Conservation (phyloP, 2,329 filamentous ascomycete genomes). For the Clarireedia monteithiana region DNA sequence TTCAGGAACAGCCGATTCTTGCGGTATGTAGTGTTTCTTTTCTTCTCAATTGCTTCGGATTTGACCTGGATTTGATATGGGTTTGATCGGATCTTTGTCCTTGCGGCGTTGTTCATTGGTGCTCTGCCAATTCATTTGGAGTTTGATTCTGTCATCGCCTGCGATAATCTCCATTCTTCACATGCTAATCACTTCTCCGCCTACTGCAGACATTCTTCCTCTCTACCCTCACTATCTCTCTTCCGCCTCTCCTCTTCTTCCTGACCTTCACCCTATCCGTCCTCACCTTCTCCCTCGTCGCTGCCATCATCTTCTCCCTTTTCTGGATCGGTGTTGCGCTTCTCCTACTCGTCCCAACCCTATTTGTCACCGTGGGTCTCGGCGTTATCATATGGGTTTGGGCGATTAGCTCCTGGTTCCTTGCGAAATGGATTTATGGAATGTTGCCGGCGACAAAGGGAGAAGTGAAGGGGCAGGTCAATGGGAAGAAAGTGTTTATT, state of each 20-base stretch:
- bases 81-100: not conserved
- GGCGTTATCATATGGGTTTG: slow-evolving; percentile 61
- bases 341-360: slow-evolving; percentile 58
- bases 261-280: slow-evolving; percentile 55
- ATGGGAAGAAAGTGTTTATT: slow-evolving; percentile 19
- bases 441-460: slow-evolving; percentile 20
- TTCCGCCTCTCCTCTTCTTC: slow-evolving; percentile 63
- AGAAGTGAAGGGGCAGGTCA: slow-evolving; percentile 13
- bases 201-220: slow-evolving; percentile 55
- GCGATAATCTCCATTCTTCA: not conserved
- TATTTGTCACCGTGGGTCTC: slow-evolving; percentile 56
- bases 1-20: slow-evolving; percentile 57
- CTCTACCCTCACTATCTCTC: slow-evolving; percentile 55
- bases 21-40: slow-evolving; percentile 44
- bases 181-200: not conserved
- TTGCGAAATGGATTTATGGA: slow-evolving; percentile 40
- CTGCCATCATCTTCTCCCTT: slow-evolving; percentile 56
- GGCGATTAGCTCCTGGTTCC: slow-evolving; percentile 52
- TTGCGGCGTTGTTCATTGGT: not conserved
- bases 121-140: not conserved
- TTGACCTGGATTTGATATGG: not conserved
- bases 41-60: not conserved
- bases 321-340: slow-evolving; percentile 62
- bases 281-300: slow-evolving; percentile 52
- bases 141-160: not conserved